A percentile compares a stretch with the other conserved stretches of the same genome.
These are phyloP conservation scores for Dactylella cylindrospora DNA, from an alignment of 2,329 filamentous ascomycete genomes.

Conservation along the genomic window DNA sequence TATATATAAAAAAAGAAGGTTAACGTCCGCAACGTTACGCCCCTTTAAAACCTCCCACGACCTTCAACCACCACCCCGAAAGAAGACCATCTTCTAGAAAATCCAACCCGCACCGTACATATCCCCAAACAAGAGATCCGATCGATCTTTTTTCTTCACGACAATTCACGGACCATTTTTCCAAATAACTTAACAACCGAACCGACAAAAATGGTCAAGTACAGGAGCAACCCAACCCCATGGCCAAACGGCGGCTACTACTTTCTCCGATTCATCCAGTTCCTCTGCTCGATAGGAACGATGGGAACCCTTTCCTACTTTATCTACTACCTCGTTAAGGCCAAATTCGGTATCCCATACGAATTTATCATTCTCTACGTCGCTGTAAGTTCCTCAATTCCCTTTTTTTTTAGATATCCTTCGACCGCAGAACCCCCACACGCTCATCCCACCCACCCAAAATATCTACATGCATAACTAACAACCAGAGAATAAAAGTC, in stretches of 20 bases:
- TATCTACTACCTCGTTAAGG: constrained; percentile 36
- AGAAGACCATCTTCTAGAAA: background rate
- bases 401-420: background rate
- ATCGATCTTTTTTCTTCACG: background rate
- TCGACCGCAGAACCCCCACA: background rate
- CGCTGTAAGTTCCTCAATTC: constrained; percentile 25
- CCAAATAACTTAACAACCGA: background rate
- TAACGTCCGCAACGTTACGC: constrained; percentile 10
- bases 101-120: background rate
- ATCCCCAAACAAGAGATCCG: constrained; percentile 1
- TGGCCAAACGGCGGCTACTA: constrained; percentile 44
- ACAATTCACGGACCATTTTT: background rate
- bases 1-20: too few relatives aligned
- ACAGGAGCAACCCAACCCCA: constrained; percentile 40
- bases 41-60: constrained; percentile 30
- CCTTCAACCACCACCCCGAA: constrained; percentile 1
- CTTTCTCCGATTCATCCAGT: constrained; percentile 35
- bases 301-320: constrained; percentile 40
- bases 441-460: background rate
- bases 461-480: background rate
- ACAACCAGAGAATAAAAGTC: constrained; percentile 8
- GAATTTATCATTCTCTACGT: constrained; percentile 41
- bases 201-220: constrained; percentile 22
- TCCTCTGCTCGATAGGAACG: constrained; percentile 26
- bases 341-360: constrained; percentile 17